Conservation (phyloP, 1,284 basidiomycete genomes). For the Rhodotorula mucilaginosa region DNA sequence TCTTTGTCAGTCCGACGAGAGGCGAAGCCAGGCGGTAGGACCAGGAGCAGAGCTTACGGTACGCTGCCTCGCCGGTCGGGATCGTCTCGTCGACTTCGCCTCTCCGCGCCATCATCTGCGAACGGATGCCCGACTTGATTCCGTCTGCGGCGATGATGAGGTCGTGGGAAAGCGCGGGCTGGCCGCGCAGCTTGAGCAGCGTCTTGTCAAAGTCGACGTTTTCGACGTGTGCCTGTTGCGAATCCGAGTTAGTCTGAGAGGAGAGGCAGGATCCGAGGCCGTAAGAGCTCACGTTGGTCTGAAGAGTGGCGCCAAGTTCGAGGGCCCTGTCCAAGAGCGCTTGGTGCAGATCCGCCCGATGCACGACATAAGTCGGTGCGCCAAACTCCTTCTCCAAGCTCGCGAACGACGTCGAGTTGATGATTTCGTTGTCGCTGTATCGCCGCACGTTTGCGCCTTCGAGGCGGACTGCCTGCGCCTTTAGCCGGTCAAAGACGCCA, state of each 20-base stretch:
- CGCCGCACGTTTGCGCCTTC: slow-evolving; percentile 27
- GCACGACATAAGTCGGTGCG: slow-evolving; percentile 42
- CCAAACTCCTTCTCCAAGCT: slow-evolving; percentile 32
- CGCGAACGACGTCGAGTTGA: slow-evolving; percentile 32
- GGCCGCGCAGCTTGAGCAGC: slow-evolving; percentile 41
- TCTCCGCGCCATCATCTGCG: slow-evolving; percentile 45
- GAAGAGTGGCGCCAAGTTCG: slow-evolving; percentile 46
- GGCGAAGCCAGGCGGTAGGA: too few species aligned
- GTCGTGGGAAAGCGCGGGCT: slow-evolving; percentile 47
- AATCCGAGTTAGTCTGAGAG: not conserved
- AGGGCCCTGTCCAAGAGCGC: slow-evolving; percentile 43
- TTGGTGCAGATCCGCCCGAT: slow-evolving; percentile 48
- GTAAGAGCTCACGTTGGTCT: slow-evolving; percentile 23
- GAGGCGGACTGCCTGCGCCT: slow-evolving; percentile 33
- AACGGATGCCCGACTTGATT: slow-evolving; percentile 47
- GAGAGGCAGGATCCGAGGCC: not conserved
- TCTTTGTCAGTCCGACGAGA: not conserved
- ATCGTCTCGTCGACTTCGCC: slow-evolving; percentile 46
- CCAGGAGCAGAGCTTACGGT: slow-evolving; percentile 36
- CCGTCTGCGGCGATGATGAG: slow-evolving; percentile 50
- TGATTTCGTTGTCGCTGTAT: slow-evolving; percentile 29
- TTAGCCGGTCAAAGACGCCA: slow-evolving; percentile 32
- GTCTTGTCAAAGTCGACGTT: slow-evolving; percentile 41
- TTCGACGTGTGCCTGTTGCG: slow-evolving; percentile 36
- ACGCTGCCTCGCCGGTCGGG: slow-evolving; percentile 51